Percentiles rank a stretch among this genome's conserved stretches.
These are phyloP conservation scores for Nelumbo lutea DNA, from an alignment of 164 flowering plant genomes.

Conservation along the genomic window DNA sequence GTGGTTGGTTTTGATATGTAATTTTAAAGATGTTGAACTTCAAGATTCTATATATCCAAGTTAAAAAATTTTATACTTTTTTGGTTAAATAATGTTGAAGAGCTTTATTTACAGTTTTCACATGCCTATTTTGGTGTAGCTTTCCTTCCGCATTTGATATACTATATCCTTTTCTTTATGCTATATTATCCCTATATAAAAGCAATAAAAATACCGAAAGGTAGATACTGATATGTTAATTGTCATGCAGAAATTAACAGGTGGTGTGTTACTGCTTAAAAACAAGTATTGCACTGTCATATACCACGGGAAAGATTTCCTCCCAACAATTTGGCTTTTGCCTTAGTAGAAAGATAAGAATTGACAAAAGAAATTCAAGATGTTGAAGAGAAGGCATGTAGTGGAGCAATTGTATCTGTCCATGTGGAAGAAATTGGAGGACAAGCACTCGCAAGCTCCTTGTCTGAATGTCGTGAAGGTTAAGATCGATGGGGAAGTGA, in stretches of 20 bases:
- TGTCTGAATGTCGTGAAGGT: constrained; percentile 93
- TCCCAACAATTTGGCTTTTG: constrained; percentile 84
- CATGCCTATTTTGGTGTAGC: no score
- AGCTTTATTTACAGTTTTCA: no score
- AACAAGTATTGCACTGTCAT: constrained; percentile 89
- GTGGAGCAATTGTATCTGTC: constrained; percentile 24
- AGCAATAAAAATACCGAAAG: no score
- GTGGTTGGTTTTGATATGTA: no score
- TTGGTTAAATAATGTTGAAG: no score
- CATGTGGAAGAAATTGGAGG: constrained; percentile 29
- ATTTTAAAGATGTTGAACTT: no score
- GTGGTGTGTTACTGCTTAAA: constrained; percentile 80
- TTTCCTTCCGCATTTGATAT: no score
- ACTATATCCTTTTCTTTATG: no score
- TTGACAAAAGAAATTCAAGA: constrained; percentile 55
- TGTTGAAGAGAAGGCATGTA: constrained; percentile 43
- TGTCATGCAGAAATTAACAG: constrained; percentile 69
- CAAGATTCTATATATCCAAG: no score
- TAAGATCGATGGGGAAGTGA: constrained; percentile 94
- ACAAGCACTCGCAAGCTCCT: constrained; percentile 66
- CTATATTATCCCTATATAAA: no score
- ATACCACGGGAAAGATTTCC: constrained; percentile 93
- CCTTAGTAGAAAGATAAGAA: constrained; percentile 73
- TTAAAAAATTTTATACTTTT: no score
- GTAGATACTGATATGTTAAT: not conserved